Evolutionary conservation across 768 basidiomycete species (phyloP), one percentile per base, ranked within the genome.

Genomic region (Calocera viscosa): DNA sequence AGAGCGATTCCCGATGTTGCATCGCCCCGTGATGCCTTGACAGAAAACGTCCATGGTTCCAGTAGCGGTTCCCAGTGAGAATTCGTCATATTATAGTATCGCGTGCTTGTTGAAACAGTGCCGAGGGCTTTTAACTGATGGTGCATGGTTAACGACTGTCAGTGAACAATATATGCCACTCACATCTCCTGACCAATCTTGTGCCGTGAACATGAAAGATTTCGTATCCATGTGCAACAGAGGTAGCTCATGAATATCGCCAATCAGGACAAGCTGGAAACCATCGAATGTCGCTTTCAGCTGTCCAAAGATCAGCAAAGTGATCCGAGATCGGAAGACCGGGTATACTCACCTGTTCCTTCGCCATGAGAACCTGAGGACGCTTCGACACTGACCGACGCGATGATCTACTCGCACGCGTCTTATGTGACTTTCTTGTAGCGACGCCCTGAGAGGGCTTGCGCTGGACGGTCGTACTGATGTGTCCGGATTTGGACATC

Each of bases 1-100:
- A 90, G 73, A 49, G 80, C 82, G 64, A 89, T 76, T 32, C 84
- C 83, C 30, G 81, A 79, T 0, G 80, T 77, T 3, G 77, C 67
- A 41, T 74, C 77, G 43, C 85, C 83, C 76, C 81, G 86, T 11
- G 78, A 74, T 38, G 84, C 76, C 90, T 90, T 68, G 24, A 89
- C 74, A 11, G 86, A 86, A 70, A 96, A 89, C 19, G 86, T 88
- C 94, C 95, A 99, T 1, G 96, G 96, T 73, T 99, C 96, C 69
- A 95, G 91, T 65, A 99, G 71, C 1, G 96, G 95, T 76, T 98
- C 96, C 93, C 96, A 99, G 72, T 98, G 93, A 63, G 96, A 98
- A 73, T 96, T 97, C 26, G 88, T 87, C 64, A 98, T 76, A 75
- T 99, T 99, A 91, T 93, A 99, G 73, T 96, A 99, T 68, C 86